Evolutionary conservation across 2,329 filamentous ascomycete genomes (phyloP).

Genomic region (Byssothecium circinans): DNA sequence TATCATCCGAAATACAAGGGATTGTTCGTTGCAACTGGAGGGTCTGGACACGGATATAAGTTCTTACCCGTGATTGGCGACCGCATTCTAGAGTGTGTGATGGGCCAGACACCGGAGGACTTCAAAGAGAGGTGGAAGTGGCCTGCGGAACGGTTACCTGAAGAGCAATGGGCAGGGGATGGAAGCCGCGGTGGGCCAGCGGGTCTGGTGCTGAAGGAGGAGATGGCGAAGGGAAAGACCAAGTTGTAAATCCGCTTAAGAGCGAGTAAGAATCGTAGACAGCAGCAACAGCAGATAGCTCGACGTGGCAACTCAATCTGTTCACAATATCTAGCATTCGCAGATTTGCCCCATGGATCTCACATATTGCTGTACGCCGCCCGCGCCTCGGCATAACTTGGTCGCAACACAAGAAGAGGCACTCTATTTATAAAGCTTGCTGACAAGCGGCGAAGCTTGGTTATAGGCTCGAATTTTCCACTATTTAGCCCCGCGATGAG

Average conservation of each 20-base stretch:
- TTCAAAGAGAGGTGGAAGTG: constrained; percentile 66
- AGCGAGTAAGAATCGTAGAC: neutral
- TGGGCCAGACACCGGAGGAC: constrained; percentile 45
- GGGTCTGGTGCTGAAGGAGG: constrained; percentile 44
- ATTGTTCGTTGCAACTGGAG: constrained; percentile 63
- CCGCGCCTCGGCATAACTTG: too few species aligned
- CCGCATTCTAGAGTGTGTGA: constrained; percentile 56
- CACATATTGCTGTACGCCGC: too few species aligned
- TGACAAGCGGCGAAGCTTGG: too few species aligned
- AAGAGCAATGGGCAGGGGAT: constrained; percentile 42
- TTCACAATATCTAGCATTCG: too few species aligned
- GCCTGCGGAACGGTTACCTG: constrained; percentile 44
- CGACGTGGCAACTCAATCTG: too few species aligned
- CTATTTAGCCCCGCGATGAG: too few species aligned
- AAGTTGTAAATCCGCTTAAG: constrained; percentile 25
- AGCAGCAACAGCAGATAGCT: too few species aligned
- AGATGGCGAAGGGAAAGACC: constrained; percentile 41
- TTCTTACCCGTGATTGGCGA: constrained; percentile 62
- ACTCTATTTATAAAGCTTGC: too few species aligned
- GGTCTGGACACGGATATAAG: constrained; percentile 65
- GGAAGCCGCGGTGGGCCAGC: constrained; percentile 43
- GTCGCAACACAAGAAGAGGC: too few species aligned
- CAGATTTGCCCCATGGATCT: too few species aligned
- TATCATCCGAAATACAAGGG: constrained; percentile 54
- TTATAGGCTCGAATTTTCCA: too few species aligned